These are phyloP conservation scores for Populus tomentosa DNA, from an alignment of 441 rosid species.

Conservation along the genomic window DNA sequence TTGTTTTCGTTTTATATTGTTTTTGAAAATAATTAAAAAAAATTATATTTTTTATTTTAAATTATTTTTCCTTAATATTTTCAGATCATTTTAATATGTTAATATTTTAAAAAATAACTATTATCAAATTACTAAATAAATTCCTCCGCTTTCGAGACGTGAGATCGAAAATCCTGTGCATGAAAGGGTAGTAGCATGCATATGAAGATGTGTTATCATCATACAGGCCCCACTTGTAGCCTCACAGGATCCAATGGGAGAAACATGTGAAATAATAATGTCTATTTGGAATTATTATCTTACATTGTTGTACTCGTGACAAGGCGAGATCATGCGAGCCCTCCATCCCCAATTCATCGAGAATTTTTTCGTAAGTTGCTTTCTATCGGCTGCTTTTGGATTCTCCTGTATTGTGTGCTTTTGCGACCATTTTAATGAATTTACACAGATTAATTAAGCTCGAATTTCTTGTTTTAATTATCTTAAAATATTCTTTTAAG, in stretches of 20 bases:
- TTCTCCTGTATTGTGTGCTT: background rate
- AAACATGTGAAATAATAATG: background rate
- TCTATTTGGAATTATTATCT: background rate
- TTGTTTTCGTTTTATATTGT: too few species aligned
- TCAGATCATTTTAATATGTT: too few species aligned
- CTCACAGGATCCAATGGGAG: background rate
- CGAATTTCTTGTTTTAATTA: background rate
- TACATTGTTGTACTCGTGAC: background rate
- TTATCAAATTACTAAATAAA: too few species aligned
- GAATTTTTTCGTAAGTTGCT: background rate
- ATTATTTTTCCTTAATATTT: too few species aligned
- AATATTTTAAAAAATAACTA: too few species aligned
- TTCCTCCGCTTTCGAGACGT: background rate
- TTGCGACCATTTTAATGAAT: background rate
- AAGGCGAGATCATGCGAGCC: background rate
- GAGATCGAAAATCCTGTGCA: background rate
- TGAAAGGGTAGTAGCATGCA: background rate
- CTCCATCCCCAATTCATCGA: background rate
- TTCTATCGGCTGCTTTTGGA: background rate
- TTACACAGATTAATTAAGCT: background rate
- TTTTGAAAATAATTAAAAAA: too few species aligned
- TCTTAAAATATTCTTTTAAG: background rate
- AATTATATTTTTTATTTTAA: too few species aligned
- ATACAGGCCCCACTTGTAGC: background rate
- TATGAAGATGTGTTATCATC: background rate